Evolutionary conservation across 208 protist species (phyloP), one percentile per base, ranked within the genome.

Genomic region (Endotrypanum monterogeii): DNA sequence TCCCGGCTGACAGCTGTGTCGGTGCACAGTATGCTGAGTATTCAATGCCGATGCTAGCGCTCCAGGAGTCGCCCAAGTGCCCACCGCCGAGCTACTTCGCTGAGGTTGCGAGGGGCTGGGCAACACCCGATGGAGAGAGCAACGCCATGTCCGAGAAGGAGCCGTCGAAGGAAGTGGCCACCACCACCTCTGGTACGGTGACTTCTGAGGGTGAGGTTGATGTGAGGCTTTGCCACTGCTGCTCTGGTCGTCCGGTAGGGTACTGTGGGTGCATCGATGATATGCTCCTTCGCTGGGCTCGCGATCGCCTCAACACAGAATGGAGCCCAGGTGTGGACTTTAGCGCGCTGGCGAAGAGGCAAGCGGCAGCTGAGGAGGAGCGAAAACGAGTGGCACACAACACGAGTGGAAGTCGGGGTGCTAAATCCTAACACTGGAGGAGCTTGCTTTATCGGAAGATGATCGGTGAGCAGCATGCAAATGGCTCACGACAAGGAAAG

Each of bases 191-290:
- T 30, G 67, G 30, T 28, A 39, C 48, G 7, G 46, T 57, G 32
- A 20, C 58, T 14, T 8, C 37, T 54, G 67, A 54, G 9, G 74
- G 63, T 3, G 58, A 50, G 37, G 56, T 25, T n/a, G 56, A 62
- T 55, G 41, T 80, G 20, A 63, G 66, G 32, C 30, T 71, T 50
- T 94, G 92, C 75, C 85, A 88, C 78, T 96, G 92, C 79, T 78
- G 76, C 74, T 93, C 85, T 16, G 90, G 88, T 3, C 74, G 82
- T 0, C 80, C 80, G 0, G 83, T 67, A 41, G 89, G 90, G n/a
- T 89, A 83, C 78, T 97, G 92, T 66, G 92, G 92, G 6, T 97
- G 92, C 71, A 87, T 97, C 8, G 92, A 97, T 71, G 92, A 97
- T 79, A 97, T 97, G 92, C 91, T 91, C 67, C 67, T 87, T 25